These are phyloP conservation scores for Pythium aristosporum DNA, from an alignment of 352 stramenopile species.

Conservation along the genomic window DNA sequence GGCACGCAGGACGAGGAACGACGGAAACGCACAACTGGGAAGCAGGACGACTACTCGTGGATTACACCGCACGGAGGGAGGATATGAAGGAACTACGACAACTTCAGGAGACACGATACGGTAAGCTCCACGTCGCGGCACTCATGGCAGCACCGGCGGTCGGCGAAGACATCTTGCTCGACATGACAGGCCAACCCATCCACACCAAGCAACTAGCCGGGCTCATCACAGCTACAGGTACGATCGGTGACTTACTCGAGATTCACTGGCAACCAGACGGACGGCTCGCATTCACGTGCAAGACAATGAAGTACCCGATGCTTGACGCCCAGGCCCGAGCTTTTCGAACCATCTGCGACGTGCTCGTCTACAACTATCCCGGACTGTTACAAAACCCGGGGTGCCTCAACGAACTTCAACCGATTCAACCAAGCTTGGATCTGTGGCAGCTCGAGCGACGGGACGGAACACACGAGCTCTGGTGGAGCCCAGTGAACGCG, in stretches of 20 bases:
- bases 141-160: background rate
- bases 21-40: background rate
- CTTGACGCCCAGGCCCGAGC: background rate
- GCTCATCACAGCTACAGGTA: background rate
- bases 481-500: background rate
- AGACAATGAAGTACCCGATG: background rate
- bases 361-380: background rate
- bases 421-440: background rate
- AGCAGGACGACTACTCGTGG: background rate
- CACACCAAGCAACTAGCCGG: background rate
- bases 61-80: background rate
- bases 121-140: background rate
- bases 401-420: background rate
- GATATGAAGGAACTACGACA: background rate
- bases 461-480: background rate
- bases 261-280: background rate
- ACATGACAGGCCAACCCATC: background rate
- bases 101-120: background rate
- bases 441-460: background rate
- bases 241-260: background rate
- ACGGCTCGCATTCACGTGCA: background rate
- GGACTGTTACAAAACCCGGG: background rate
- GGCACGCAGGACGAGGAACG: background rate
- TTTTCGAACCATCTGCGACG: background rate
- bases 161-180: background rate